These are phyloP conservation scores for Megacollybia marginata DNA, from an alignment of 768 basidiomycete genomes.

Conservation along the genomic window DNA sequence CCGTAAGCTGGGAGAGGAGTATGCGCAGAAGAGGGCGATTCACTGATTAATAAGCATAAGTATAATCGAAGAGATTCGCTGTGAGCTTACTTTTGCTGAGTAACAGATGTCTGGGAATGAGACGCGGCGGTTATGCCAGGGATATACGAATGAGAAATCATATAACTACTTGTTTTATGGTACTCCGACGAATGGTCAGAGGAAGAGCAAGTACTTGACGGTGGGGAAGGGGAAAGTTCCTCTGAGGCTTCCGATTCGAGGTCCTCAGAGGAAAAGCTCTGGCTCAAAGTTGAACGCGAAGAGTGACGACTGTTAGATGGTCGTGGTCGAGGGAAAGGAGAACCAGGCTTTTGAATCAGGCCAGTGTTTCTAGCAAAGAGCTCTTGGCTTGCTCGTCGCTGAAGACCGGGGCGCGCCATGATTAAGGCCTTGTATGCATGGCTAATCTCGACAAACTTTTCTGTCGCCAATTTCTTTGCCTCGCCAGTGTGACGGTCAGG, in stretches of 20 bases:
- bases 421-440: constrained; percentile 40
- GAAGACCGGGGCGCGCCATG: constrained; percentile 31
- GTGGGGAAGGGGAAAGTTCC: constrained; percentile 10
- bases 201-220: constrained; percentile 8
- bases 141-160: no score
- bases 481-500: constrained; percentile 48
- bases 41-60: no score
- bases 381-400: constrained; percentile 7
- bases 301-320: not conserved
- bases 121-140: no score
- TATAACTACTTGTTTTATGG: no score
- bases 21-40: no score
- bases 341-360: not conserved
- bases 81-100: no score
- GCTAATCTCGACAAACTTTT: constrained; percentile 52
- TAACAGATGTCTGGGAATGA: no score
- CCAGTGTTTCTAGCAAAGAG: constrained; percentile 2
- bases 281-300: not conserved
- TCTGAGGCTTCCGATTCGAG: constrained; percentile 2
- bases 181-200: not conserved
- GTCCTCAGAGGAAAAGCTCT: constrained; percentile 1
- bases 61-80: no score
- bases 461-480: constrained; percentile 44
- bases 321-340: not conserved
- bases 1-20: constrained; percentile 7